These are phyloP conservation scores for Globisporangium nagaii DNA, from an alignment of 352 stramenopile genomes.

Conservation along the genomic window DNA sequence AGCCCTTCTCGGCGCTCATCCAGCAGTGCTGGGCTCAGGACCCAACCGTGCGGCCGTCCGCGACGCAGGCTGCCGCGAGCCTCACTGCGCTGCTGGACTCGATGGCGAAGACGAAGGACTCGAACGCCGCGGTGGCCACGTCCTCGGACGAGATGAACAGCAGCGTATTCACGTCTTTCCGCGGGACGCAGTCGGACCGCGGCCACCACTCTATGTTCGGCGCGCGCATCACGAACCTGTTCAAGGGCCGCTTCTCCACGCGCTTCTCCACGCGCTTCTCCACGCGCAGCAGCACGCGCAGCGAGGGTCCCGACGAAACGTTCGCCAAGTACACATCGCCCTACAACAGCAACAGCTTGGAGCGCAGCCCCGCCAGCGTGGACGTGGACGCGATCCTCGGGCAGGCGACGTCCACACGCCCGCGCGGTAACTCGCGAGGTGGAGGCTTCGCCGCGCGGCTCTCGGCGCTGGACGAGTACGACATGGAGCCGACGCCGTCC, in stretches of 20 bases:
- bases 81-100: conserved; percentile 50
- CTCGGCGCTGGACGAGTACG: conserved; percentile 64
- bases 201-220: conserved; percentile 32
- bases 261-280: conserved; percentile 23
- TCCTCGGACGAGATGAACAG: conserved; percentile 42
- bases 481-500: conserved; percentile 22
- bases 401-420: conserved; percentile 6
- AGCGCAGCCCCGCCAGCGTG: neutral
- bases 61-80: conserved; percentile 38
- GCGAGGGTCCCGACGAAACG: conserved; percentile 16
- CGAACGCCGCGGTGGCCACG: conserved; percentile 20
- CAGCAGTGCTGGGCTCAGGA: conserved; percentile 59
- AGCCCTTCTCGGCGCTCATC: conserved; percentile 57
- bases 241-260: conserved; percentile 40
- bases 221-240: conserved; percentile 61
- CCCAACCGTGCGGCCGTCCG: conserved; percentile 38
- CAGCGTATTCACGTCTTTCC: conserved; percentile 54
- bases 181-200: conserved; percentile 26
- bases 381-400: conserved; percentile 29
- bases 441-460: conserved; percentile 39
- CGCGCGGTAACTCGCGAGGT: conserved; percentile 13
- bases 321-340: conserved; percentile 50
- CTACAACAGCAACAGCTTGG: conserved; percentile 20
- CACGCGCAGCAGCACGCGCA: conserved; percentile 28
- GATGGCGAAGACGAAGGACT: conserved; percentile 37